Evolutionary conservation across 306 rosid species (phyloP).

Genomic region (Vachellia collinsii): DNA sequence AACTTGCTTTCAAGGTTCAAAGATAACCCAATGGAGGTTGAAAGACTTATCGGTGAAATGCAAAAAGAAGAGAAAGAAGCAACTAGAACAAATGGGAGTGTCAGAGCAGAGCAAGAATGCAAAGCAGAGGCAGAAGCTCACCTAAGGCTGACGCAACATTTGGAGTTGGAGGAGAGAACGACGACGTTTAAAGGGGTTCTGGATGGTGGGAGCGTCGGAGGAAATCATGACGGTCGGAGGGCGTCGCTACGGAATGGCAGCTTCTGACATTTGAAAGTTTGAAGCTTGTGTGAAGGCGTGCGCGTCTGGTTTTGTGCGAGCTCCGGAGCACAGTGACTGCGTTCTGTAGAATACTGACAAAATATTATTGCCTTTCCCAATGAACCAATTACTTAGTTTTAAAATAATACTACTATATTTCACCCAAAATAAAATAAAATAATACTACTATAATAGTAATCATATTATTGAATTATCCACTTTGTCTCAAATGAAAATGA

Average conservation of each 20-base stretch:
- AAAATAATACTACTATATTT: background rate
- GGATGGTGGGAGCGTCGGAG: background rate
- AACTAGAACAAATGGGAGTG: slow-evolving; percentile 2
- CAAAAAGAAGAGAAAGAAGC: background rate
- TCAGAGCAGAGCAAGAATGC: slow-evolving; percentile 20
- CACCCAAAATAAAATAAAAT: too few species aligned
- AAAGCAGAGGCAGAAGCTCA: slow-evolving; percentile 10
- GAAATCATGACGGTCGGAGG: background rate
- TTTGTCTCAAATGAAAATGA: too few species aligned
- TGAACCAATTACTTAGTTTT: background rate
- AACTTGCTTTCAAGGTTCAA: slow-evolving; percentile 20
- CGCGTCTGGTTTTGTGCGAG: slow-evolving; percentile 27
- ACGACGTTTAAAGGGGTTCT: background rate
- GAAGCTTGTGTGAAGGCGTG: slow-evolving; percentile 33
- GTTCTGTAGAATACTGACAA: background rate
- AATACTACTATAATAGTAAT: too few species aligned
- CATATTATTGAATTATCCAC: too few species aligned
- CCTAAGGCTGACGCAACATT: slow-evolving; percentile 30
- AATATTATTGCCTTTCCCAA: background rate
- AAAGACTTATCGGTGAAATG: slow-evolving; percentile 7
- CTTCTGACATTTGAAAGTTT: slow-evolving; percentile 42
- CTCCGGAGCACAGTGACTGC: background rate
- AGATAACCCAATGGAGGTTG: slow-evolving; percentile 10
- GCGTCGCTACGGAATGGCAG: slow-evolving; percentile 12
- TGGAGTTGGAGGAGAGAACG: background rate